These are phyloP conservation scores for Suillus weaverae DNA, from an alignment of 768 basidiomycete species.

Conservation along the genomic window DNA sequence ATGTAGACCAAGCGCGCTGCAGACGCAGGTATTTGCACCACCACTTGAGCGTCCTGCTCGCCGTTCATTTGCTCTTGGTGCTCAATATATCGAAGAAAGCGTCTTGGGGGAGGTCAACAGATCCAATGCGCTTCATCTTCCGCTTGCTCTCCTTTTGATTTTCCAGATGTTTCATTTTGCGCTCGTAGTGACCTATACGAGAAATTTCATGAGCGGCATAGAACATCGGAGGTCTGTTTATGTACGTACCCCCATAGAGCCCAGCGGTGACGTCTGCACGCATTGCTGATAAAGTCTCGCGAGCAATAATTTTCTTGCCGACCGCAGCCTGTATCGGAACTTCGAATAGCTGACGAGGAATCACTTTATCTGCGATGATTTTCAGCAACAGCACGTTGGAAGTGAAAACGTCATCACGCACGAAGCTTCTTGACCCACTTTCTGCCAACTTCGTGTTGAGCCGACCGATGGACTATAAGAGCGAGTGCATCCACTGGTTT, in stretches of 20 bases:
- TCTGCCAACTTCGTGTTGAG: slow-evolving; percentile 70
- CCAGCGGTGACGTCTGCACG: slow-evolving; percentile 94
- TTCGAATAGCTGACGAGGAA: slow-evolving; percentile 91
- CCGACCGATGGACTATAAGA: slow-evolving; percentile 83
- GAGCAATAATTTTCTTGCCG: slow-evolving; percentile 83
- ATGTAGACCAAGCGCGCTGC: neutral
- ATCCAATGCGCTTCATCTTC: slow-evolving; percentile 84
- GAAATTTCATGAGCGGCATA: neutral
- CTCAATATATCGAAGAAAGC: slow-evolving; percentile 92
- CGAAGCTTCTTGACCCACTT: slow-evolving; percentile 92
- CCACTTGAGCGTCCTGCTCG: neutral
- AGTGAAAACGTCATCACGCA: slow-evolving; percentile 38
- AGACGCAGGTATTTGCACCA: neutral
- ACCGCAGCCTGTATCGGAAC: slow-evolving; percentile 94
- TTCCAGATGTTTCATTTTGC: slow-evolving; percentile 85
- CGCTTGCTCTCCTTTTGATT: slow-evolving; percentile 94
- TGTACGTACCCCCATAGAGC: slow-evolving; percentile 79
- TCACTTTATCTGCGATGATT: slow-evolving; percentile 69
- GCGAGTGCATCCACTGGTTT: slow-evolving; percentile 93
- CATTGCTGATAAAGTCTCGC: slow-evolving; percentile 84
- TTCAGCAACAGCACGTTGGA: neutral
- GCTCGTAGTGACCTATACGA: slow-evolving; percentile 76
- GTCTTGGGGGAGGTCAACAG: slow-evolving; percentile 89
- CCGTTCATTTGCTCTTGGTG: slow-evolving; percentile 43
- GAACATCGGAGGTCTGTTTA: neutral